Evolutionary conservation across 2,329 filamentous ascomycete species (phyloP), one percentile per base, ranked within the genome.

Genomic region (Parascedosporium putredinis): DNA sequence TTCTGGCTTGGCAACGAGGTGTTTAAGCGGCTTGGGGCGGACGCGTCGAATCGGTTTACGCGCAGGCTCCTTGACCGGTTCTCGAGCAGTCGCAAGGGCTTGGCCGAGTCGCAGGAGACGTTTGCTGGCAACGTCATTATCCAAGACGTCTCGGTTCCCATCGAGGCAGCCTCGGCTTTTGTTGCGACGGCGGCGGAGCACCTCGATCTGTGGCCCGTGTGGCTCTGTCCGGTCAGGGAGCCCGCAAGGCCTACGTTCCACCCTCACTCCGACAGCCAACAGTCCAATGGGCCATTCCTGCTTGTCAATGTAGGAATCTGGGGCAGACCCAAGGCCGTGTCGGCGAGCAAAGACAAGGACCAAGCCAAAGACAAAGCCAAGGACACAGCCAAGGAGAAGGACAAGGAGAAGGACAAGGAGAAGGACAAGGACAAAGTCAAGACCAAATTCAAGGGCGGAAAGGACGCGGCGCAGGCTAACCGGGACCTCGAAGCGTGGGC

Each of bases 1-100:
- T 86, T 86, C 65, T 86, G 82, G 83, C 76, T 78, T 3, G 82
- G 76, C 9, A 66, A 66, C 18, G 77, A 79, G 50, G 78, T 79
- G 2, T 85, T 81, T 62, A 62, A 67, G 20, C 86, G 85, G 62
- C 84, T 85, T 61, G 38, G 38, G 5, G 76, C 77, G 3, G 75
- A 72, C 2, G 81, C 81, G 0, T 84, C 84, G 64, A 86, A 83
- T 66, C 69, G 73, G 29, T 62, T 78, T 55, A 85, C 81, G 0
- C 73, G 82, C 18, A 75, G 69, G 58, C 60, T 76, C 14, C 67
- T 85, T 4, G 75, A 86, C 57, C 69, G 72, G 20, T 78, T 84
- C 52, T 68, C 84, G 58, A 77, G 79, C 58, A 81, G 82, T 0
- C 69, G 79, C 2, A 75, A 80, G 58, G 77, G 85, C 64, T 85